Evolutionary conservation across 768 basidiomycete species (phyloP).

Genomic region (Leccinum sublutescens): DNA sequence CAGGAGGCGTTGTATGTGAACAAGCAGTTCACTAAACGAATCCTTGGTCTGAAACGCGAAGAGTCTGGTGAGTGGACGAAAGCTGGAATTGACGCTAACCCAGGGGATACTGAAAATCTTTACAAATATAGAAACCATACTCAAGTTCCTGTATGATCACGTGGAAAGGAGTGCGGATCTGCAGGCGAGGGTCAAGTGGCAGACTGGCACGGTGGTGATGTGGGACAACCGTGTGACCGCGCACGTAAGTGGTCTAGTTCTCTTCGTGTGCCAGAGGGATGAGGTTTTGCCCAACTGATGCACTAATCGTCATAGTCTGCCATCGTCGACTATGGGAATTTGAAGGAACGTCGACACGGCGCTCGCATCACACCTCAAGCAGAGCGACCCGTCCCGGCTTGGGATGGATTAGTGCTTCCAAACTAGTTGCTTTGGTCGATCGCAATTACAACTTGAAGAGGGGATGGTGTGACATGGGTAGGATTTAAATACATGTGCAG

Average conservation of each 20-base stretch:
- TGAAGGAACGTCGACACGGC: slow-evolving; percentile 69
- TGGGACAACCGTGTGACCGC: slow-evolving; percentile 83
- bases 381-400: slow-evolving; percentile 69
- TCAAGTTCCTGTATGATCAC: slow-evolving; percentile 71
- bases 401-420: slow-evolving; percentile 47
- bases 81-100: slow-evolving; percentile 12
- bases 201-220: slow-evolving; percentile 70
- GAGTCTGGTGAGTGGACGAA: slow-evolving; percentile 60
- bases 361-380: slow-evolving; percentile 81
- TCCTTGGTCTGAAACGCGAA: slow-evolving; percentile 80
- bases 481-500: too few species aligned
- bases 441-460: too few species aligned
- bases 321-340: slow-evolving; percentile 68
- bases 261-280: background rate
- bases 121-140: slow-evolving; percentile 47
- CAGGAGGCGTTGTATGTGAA: slow-evolving; percentile 88
- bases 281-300: background rate
- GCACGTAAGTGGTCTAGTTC: slow-evolving; percentile 44
- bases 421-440: background rate
- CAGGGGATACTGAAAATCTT: background rate
- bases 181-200: slow-evolving; percentile 76
- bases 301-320: slow-evolving; percentile 48
- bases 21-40: slow-evolving; percentile 75
- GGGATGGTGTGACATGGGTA: too few species aligned
- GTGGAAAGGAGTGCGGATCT: slow-evolving; percentile 75